Conservation (phyloP, 176 grass and related monocot genomes). For the Themeda triandra region DNA sequence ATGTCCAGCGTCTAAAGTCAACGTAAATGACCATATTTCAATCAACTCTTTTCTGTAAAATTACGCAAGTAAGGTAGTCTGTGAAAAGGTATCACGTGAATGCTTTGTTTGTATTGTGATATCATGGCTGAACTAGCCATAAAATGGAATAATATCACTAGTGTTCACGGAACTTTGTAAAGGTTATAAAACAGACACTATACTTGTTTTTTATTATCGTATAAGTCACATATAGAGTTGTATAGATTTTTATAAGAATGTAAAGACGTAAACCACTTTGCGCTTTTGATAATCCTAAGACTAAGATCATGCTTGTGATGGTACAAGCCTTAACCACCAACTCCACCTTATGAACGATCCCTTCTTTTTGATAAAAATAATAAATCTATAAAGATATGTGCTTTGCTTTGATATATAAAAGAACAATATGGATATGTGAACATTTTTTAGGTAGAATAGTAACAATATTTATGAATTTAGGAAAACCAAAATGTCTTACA, state of each 20-base stretch:
- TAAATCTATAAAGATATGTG: no score
- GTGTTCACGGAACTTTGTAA: background rate
- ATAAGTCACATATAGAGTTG: no score
- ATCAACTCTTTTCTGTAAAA: background rate
- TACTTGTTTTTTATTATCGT: background rate
- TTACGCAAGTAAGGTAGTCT: background rate
- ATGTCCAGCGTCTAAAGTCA: background rate
- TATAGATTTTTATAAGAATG: no score
- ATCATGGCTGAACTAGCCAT: background rate
- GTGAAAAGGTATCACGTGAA: background rate
- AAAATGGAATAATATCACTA: background rate
- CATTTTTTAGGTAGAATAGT: no score
- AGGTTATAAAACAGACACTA: background rate
- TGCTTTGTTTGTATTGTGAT: background rate
- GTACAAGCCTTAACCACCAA: background rate
- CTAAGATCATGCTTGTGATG: background rate
- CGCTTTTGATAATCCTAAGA: background rate
- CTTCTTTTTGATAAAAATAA: no score
- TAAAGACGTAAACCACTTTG: no score
- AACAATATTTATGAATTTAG: no score
- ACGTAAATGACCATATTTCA: background rate
- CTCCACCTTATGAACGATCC: no score
- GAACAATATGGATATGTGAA: no score
- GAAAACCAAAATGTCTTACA: no score
- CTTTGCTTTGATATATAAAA: no score